Conservation (phyloP, 345 rosid species). For the Arabidopsis suecica region DNA sequence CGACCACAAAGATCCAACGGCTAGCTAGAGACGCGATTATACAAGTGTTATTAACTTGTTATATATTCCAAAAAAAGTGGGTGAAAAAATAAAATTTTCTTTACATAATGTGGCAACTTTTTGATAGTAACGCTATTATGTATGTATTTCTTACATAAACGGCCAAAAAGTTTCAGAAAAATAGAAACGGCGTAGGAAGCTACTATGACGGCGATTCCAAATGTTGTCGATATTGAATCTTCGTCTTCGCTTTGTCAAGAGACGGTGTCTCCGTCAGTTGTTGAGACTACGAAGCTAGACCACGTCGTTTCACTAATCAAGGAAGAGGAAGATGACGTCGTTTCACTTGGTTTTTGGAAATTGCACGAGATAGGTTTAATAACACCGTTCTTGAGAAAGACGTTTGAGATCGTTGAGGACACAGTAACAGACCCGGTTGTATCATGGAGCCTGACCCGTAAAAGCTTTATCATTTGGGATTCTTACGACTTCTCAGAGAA, state of each 20-base stretch:
- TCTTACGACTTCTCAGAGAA: conserved; percentile 49
- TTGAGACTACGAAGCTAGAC: no score
- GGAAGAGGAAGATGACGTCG: conserved; percentile 9
- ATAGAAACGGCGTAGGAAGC: neutral
- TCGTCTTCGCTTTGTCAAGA: neutral
- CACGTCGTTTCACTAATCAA: neutral
- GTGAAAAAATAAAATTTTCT: neutral
- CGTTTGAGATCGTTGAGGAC: conserved; percentile 66
- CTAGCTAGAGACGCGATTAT: neutral
- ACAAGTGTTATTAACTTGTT: neutral
- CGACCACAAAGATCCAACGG: neutral
- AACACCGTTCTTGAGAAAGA: conserved; percentile 62
- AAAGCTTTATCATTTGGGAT: conserved; percentile 71
- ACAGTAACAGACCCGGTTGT: conserved; percentile 55
- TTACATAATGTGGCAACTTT: neutral
- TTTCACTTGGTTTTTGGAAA: conserved; percentile 44
- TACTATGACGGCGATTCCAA: neutral
- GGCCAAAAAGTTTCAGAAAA: neutral
- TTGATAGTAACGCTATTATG: neutral
- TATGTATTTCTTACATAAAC: conserved; percentile 2
- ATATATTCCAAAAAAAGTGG: neutral
- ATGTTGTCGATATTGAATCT: neutral
- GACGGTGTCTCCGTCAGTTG: neutral
- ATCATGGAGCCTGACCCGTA: conserved; percentile 55
- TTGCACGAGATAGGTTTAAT: conserved; percentile 63